Base-by-base conservation (phyloP, 495 filamentous ascomycete genomes). In the Glutinoglossum americanum region DNA sequence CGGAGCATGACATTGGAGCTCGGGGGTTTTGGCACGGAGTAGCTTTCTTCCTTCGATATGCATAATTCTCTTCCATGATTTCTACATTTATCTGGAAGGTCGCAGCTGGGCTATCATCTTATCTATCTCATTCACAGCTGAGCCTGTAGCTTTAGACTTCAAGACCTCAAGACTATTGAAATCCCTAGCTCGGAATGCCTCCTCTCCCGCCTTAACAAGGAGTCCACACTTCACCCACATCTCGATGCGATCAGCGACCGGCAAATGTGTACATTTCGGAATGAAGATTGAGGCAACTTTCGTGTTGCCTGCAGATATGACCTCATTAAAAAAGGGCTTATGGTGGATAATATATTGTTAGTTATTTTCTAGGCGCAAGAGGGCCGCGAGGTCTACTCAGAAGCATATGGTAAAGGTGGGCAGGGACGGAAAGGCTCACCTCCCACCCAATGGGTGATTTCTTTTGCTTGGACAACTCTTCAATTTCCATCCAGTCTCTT, bases 381-480 rank as follows among this genome's bases (percentile, higher is more conserved):
- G 4, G n/a, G 32, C 26, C 9, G 51, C 27, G 8, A 19, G 30
- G 3, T 33, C 9, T 33, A 3, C 30, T 9, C 9, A 9, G 30
- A 33, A 33, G 30, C 9, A 9, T 9, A 9, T 33, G 9, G 30
- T 9, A 54, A 3, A 54, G 23, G 19, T 6, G n/a, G 32, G 39
- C 23, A 51, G 33, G 30, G 19, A n/a, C n/a, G 47, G 32, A 11
- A 51, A 11, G 10, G 33, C 15, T 55, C 57, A 86, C 83, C 77
- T 92, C 88, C 93, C 93, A 98, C 45, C 89, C 92, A 65, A 98
- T 96, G n/a, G 92, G 85, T 51, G 82, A 86, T 64, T 89, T 93
- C 65, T 73, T 77, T 39, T 57, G 72, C 64, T 77, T 79, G 49
- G 76, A 79, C 60, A 86, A 76, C 60, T 95, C 89, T 69, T 97